These are phyloP conservation scores for Wickerhamomyces subpelliculosus DNA, from an alignment of 805 yeast species.

Conservation along the genomic window DNA sequence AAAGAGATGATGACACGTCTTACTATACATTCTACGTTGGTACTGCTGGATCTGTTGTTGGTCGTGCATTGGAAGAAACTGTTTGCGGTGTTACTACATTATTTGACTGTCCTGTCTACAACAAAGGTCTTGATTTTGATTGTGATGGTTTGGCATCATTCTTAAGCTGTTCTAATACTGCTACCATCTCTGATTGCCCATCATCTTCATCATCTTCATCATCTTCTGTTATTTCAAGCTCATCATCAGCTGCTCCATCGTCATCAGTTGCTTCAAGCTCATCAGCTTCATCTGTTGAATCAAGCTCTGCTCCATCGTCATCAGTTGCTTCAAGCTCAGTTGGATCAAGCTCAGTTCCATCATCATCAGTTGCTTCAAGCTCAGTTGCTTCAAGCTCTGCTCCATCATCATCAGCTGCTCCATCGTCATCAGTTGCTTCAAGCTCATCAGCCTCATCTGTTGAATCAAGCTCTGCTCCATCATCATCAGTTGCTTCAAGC, in stretches of 20 bases:
- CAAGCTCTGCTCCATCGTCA: slow-evolving; percentile 4
- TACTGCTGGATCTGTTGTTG: no score
- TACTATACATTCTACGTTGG: no score
- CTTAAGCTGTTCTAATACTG: no score
- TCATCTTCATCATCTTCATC: no score
- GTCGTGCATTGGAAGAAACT: no score
- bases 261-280: slow-evolving; percentile 14
- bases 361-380: slow-evolving; percentile 6
- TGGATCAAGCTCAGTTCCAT: slow-evolving; percentile 1
- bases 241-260: background rate
- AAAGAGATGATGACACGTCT: no score
- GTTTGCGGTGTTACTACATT: no score
- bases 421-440: slow-evolving; percentile 4
- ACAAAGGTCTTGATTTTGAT: no score
- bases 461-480: background rate
- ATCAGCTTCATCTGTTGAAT: slow-evolving; percentile 1
- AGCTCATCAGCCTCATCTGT: slow-evolving; percentile 8
- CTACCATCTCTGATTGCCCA: no score
- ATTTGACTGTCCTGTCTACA: no score
- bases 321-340: slow-evolving; percentile 3
- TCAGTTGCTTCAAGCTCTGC: slow-evolving; percentile 6
- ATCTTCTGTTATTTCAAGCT: background rate
- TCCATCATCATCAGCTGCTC: slow-evolving; percentile 5
- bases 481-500: background rate
- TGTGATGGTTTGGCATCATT: no score